Evolutionary conservation across 768 basidiomycete genomes (phyloP).

Genomic region (Cyclocybe aegerita): DNA sequence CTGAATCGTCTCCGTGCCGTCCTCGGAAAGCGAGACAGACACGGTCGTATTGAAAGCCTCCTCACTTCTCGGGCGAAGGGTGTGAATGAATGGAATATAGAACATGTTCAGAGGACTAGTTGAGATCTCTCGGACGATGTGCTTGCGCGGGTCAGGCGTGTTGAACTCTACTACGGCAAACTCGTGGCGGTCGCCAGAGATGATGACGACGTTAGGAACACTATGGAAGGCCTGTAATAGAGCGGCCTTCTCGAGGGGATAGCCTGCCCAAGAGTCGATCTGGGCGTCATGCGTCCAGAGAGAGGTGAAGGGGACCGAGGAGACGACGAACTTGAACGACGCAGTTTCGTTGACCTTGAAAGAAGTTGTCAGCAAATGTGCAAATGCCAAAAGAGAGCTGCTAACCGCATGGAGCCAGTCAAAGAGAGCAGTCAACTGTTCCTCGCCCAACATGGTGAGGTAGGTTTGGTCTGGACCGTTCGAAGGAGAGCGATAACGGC

Average conservation of each 20-base stretch:
- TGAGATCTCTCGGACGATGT: constrained; percentile 61
- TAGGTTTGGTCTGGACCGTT: constrained; percentile 35
- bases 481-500: constrained; percentile 51
- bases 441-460: constrained; percentile 69
- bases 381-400: constrained; percentile 3
- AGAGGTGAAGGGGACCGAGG: constrained; percentile 72
- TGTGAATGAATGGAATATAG: constrained; percentile 59
- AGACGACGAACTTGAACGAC: constrained; percentile 77
- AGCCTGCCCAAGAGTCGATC: constrained; percentile 72
- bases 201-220: constrained; percentile 68
- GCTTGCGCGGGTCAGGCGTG: constrained; percentile 28
- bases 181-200: constrained; percentile 79
- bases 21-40: constrained; percentile 4
- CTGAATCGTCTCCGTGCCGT: constrained; percentile 14
- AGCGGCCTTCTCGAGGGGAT: constrained; percentile 53
- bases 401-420: constrained; percentile 59
- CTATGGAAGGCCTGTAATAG: constrained; percentile 59
- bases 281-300: constrained; percentile 67
- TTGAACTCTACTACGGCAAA: constrained; percentile 71
- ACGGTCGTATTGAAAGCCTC: constrained; percentile 35
- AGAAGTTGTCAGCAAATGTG: background rate
- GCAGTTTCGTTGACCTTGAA: constrained; percentile 63
- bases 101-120: constrained; percentile 74
- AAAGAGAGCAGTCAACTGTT: constrained; percentile 59
- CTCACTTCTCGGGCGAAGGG: constrained; percentile 45